Evolutionary conservation across 805 yeast species (phyloP), one percentile per base, ranked within the genome.

Genomic region (Zygoascus bituminiphila): DNA sequence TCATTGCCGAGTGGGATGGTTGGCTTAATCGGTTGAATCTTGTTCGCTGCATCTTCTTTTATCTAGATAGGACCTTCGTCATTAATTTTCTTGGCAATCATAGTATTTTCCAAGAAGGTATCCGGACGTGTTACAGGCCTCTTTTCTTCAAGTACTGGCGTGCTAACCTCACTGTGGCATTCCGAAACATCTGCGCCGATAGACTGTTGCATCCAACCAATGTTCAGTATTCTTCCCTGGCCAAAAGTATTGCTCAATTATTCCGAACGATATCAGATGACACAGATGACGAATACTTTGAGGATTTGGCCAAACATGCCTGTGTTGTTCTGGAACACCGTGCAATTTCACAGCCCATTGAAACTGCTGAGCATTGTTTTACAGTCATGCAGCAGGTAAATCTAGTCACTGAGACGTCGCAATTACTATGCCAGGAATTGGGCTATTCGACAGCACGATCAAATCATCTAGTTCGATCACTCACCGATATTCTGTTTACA

Each of bases 51-150:
- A 58, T 62, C 25, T 61, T 60, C 38, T 58, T 57, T 33, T 63
- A 59, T 40, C 52, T 62, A 33, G 66, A 62, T 46, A 53, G 65
- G 15, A 51, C 56, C 14, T 63, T 57, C 48, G 47, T 62, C 29
- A 45, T 61, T 15, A 47, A 42, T 21, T n/a, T n/a, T n/a, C 35
- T 24, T 12, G 55, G 26, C 5, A 45, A 23, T 6, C 47, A 44
- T 19, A 25, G n/a, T 40, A 60, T n/a, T 49, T 60, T 22, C 52
- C 56, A 59, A 47, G 45, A 19, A 29, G 47, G 20, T 40, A 36
- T 19, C 22, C 10, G 17, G 22, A 15, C 22, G n/a, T 29, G 33
- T 6, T 29, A 29, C 33, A 15, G n/a, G n/a, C 33, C 33, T 12
- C n/a, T 29, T 12, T 29, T 29, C n/a, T 12, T 29, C 33, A 12